Evolutionary conservation across 129 eudicot genomes (phyloP).

Genomic region (Arctium lappa): DNA sequence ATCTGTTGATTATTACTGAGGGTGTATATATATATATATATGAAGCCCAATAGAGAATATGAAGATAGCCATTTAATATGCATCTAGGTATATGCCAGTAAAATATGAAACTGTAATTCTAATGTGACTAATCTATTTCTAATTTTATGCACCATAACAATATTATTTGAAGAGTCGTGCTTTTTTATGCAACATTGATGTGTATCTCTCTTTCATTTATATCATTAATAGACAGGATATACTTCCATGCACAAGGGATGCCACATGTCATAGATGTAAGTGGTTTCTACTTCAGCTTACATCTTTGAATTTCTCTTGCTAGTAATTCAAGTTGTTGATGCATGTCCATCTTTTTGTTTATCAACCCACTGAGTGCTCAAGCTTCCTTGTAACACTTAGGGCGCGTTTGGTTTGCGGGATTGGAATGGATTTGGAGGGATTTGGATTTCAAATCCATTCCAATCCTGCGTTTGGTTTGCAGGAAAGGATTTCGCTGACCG

Average conservation of each 20-base stretch:
- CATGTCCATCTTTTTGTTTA: not conserved
- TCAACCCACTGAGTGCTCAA: no score
- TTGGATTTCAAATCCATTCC: no score
- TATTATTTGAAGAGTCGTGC: not conserved
- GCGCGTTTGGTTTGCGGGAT: no score
- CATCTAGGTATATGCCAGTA: not conserved
- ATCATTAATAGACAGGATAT: conserved; percentile 46
- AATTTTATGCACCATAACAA: not conserved
- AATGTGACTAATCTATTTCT: not conserved
- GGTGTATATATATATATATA: not conserved
- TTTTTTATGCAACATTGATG: conserved; percentile 2
- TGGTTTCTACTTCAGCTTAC: conserved; percentile 5
- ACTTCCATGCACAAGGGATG: conserved; percentile 57
- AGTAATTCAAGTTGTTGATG: not conserved
- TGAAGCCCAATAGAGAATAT: not conserved
- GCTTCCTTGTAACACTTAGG: not conserved
- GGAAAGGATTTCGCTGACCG: no score
- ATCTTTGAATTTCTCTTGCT: not conserved
- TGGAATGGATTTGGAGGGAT: no score
- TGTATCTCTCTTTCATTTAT: conserved; percentile 9
- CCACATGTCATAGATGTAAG: conserved; percentile 75
- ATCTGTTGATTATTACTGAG: not conserved
- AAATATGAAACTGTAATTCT: not conserved
- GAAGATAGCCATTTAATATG: not conserved
- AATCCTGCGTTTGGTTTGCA: no score